Percentiles rank a stretch among this genome's conserved stretches.
Evolutionary conservation across 768 basidiomycete species (phyloP).

Genomic region (Trametes punicea): DNA sequence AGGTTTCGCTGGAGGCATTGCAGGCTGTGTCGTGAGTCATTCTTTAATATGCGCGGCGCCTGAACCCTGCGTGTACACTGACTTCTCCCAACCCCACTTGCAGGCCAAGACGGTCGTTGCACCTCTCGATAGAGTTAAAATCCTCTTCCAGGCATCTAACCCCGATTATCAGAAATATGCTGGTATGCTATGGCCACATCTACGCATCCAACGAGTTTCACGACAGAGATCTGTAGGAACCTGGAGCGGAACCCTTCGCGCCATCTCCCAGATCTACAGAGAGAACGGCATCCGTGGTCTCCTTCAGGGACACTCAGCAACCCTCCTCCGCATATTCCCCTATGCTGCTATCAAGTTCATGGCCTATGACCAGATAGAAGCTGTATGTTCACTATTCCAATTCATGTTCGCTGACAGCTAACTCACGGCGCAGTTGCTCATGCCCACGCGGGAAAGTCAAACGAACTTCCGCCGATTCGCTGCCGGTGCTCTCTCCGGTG

Average conservation of each 20-base stretch:
- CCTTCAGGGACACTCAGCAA: slow-evolving; percentile 95
- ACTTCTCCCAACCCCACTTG: not conserved
- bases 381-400: slow-evolving; percentile 42
- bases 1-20: slow-evolving; percentile 88
- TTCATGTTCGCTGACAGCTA: not conserved
- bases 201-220: too few species aligned
- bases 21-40: slow-evolving; percentile 82
- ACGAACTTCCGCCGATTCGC: slow-evolving; percentile 78
- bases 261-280: slow-evolving; percentile 67
- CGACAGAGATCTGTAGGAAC: slow-evolving; percentile 72
- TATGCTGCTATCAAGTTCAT: slow-evolving; percentile 98
- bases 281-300: slow-evolving; percentile 73
- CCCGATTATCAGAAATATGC: slow-evolving; percentile 93
- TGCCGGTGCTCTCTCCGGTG: slow-evolving; percentile 87
- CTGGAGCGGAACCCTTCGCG: slow-evolving; percentile 81
- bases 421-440: slow-evolving; percentile 58
- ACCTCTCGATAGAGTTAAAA: slow-evolving; percentile 96
- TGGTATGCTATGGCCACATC: too few species aligned
- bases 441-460: slow-evolving; percentile 78
- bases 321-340: slow-evolving; percentile 90
- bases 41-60: slow-evolving; percentile 8
- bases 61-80: slow-evolving; percentile 14
- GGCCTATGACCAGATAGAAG: slow-evolving; percentile 86
- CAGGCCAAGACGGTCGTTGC: slow-evolving; percentile 95
- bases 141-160: slow-evolving; percentile 96